phyloP scores from a whole-genome alignment of 1,284 basidiomycete genomes.

The Marasmius tenuissimus region DNA sequence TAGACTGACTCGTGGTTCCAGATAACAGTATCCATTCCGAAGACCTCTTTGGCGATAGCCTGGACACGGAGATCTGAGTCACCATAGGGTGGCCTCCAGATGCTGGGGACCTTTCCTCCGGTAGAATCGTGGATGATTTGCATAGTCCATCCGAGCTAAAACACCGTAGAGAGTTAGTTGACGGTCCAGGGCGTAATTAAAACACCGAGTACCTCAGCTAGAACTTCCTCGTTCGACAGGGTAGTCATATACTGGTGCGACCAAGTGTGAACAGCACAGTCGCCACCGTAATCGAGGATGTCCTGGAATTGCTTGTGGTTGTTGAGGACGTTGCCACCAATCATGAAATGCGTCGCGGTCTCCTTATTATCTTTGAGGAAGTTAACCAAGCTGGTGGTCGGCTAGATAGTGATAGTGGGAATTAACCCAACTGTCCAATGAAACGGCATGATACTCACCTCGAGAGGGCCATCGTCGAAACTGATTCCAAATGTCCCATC shows the following conservation, averaged over 20 bases:
- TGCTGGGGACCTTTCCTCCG: slow-evolving; percentile 68
- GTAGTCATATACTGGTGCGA: slow-evolving; percentile 83
- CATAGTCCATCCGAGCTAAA: slow-evolving; percentile 77
- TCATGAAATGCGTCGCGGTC: slow-evolving; percentile 79
- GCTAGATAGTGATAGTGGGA: background rate
- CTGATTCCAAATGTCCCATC: slow-evolving; percentile 54
- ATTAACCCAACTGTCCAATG: background rate
- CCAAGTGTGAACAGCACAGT: slow-evolving; percentile 82
- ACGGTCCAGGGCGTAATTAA: background rate
- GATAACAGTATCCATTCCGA: slow-evolving; percentile 67
- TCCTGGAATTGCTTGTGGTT: slow-evolving; percentile 54
- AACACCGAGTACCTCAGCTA: slow-evolving; percentile 52
- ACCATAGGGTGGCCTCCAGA: slow-evolving; percentile 79
- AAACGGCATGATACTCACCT: slow-evolving; percentile 35
- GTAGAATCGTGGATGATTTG: slow-evolving; percentile 81
- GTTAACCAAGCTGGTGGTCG: slow-evolving; percentile 8
- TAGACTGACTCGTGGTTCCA: slow-evolving; percentile 77
- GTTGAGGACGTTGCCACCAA: slow-evolving; percentile 69
- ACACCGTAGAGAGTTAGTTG: background rate
- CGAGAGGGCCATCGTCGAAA: slow-evolving; percentile 81
- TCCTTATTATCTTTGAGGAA: slow-evolving; percentile 63
- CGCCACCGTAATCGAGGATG: slow-evolving; percentile 55
- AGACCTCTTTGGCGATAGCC: slow-evolving; percentile 72
- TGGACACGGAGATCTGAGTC: slow-evolving; percentile 74
- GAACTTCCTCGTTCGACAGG: slow-evolving; percentile 62